These are phyloP conservation scores for Barnettozyma pratensis DNA, from an alignment of 805 yeast species.

Conservation along the genomic window DNA sequence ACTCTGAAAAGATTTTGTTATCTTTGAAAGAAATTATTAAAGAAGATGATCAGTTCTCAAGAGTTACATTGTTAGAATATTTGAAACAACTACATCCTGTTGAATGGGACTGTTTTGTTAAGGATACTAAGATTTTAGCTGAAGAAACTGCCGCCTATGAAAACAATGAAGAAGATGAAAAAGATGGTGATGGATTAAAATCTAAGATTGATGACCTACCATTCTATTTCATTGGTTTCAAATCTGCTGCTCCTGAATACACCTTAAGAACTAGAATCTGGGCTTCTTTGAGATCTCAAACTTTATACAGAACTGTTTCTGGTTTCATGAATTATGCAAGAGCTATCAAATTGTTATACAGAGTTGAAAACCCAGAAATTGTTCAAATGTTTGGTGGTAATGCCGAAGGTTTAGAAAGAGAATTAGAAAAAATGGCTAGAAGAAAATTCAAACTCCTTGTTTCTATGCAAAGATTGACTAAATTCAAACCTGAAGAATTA, in stretches of 20 bases:
- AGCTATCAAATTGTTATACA: slow-evolving; percentile 87
- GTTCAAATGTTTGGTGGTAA: slow-evolving; percentile 99
- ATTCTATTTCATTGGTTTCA: slow-evolving; percentile 94
- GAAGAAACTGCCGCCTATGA: slow-evolving; percentile 85
- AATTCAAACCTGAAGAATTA: slow-evolving; percentile 67
- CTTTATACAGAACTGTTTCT: slow-evolving; percentile 92
- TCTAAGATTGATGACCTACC: slow-evolving; percentile 88
- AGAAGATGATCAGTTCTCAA: slow-evolving; percentile 94
- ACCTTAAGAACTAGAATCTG: slow-evolving; percentile 94
- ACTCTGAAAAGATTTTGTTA: slow-evolving; percentile 86
- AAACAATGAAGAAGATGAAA: slow-evolving; percentile 38
- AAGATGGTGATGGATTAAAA: slow-evolving; percentile 66
- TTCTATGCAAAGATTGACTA: slow-evolving; percentile 79
- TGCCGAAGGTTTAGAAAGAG: slow-evolving; percentile 93
- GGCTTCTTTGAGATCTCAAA: slow-evolving; percentile 97
- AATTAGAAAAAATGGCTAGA: slow-evolving; percentile 84
- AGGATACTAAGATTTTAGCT: slow-evolving; percentile 91
- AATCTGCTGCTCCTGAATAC: slow-evolving; percentile 95
- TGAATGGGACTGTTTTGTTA: slow-evolving; percentile 97
- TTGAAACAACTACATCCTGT: slow-evolving; percentile 92
- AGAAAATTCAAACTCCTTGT: slow-evolving; percentile 78
- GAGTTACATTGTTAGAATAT: slow-evolving; percentile 90
- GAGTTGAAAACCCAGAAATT: slow-evolving; percentile 92
- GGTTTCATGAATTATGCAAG: slow-evolving; percentile 98
- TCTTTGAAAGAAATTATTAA: slow-evolving; percentile 95